phyloP scores from a whole-genome alignment of 1,284 basidiomycete genomes.

The Earliella scabrosa region DNA sequence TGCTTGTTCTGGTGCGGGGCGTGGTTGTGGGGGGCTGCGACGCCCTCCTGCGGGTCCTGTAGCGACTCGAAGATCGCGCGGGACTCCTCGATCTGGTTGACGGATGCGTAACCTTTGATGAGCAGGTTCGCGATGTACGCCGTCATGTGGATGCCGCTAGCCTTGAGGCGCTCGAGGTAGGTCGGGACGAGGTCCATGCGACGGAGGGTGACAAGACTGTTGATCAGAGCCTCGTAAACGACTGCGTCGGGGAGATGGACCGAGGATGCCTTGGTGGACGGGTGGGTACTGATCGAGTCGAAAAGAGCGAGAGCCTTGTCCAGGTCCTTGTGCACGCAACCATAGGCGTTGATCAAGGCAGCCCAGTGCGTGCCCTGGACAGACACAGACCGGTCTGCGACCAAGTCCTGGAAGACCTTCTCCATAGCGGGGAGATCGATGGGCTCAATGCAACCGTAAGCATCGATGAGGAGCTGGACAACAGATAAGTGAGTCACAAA shows the following conservation, averaged over 20 bases:
- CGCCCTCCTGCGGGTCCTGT: conserved; percentile 83
- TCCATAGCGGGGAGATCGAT: conserved; percentile 82
- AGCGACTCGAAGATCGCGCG: conserved; percentile 86
- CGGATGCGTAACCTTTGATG: conserved; percentile 87
- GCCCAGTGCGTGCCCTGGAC: conserved; percentile 92
- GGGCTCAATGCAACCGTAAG: conserved; percentile 88
- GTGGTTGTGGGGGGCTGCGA: conserved; percentile 92
- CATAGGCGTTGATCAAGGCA: conserved; percentile 89
- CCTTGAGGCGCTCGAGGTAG: conserved; percentile 70
- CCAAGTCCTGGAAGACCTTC: conserved; percentile 68
- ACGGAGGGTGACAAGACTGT: conserved; percentile 82
- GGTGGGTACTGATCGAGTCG: conserved; percentile 68
- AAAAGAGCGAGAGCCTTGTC: conserved; percentile 81
- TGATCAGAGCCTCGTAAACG: conserved; percentile 90
- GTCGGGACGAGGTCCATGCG: conserved; percentile 80
- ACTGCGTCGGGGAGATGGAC: conserved; percentile 76
- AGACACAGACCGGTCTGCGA: conserved; percentile 50
- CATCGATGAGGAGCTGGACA: conserved; percentile 83
- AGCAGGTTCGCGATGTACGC: conserved; percentile 95
- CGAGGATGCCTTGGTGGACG: conserved; percentile 41
- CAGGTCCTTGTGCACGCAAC: conserved; percentile 81
- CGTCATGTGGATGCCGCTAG: conserved; percentile 81
- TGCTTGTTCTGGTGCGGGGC: conserved; percentile 58
- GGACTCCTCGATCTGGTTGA: conserved; percentile 72
- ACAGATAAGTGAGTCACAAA: conserved; percentile 22